Evolutionary conservation across 208 protist species (phyloP), one percentile per base, ranked within the genome.

Genomic region (Sergeia podlipaevii): DNA sequence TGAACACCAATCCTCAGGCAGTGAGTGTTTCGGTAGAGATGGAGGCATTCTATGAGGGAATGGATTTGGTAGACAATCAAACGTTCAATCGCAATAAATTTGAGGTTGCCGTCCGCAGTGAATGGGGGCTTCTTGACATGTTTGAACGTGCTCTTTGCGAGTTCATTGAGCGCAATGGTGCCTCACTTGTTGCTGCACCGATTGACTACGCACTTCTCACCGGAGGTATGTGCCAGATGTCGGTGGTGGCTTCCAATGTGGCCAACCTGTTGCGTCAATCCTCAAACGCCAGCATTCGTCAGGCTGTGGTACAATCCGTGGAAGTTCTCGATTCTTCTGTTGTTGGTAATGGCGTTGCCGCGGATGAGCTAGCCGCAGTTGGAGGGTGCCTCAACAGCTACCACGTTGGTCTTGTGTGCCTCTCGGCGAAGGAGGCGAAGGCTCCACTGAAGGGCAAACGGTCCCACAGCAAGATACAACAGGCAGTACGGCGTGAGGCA

Each of bases 41-140:
- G 64, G 89, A 95, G 68, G 89, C 89, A 0, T 86, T 95, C 51
- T 86, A 74, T 52, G 89, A 95, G 32, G 89, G 89, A 23, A 73
- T 93, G 54, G 89, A 95, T 60, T 56, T 95, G n/a, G 55, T 81
- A 30, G 89, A 95, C 65, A 77, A 43, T 20, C 71, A 84, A 45
- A 84, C 82, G 13, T 68, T 90, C 55, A 77, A 61, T 3, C 65
- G 70, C 32, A 74, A 76, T 53, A 80, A 80, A 50, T 64, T 95
- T 11, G 81, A 92, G 20, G 60, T 74, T 39, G 75, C 77, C 5
- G 55, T 95, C 20, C 70, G 75, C 11, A 77, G 65, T 18, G 84
- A 89, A 29, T 90, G 81, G 80, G 57, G 55, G 5, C 30, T 90
- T 13, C n/a, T 82, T 32, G 74, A 73, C n/a, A 55, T 75, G 37